Evolutionary conservation across 164 flowering plant species (phyloP).

Genomic region (Liquidambar formosana): DNA sequence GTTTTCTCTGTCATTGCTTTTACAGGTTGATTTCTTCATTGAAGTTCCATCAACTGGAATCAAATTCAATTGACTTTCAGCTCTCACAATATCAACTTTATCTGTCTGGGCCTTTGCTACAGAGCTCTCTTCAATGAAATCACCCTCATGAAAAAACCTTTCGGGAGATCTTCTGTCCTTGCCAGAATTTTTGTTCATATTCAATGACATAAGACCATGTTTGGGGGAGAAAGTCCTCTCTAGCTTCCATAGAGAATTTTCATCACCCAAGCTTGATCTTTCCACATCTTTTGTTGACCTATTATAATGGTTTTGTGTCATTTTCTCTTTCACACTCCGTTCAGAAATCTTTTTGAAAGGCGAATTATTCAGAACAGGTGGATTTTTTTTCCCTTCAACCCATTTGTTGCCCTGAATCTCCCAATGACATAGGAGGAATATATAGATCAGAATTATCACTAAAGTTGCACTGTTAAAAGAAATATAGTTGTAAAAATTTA

Average conservation of each 20-base stretch:
- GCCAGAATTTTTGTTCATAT: neutral
- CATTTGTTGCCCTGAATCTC: constrained; percentile 20
- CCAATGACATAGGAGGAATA: neutral
- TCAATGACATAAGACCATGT: neutral
- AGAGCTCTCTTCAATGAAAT: neutral
- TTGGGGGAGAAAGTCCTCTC: neutral
- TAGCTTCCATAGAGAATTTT: neutral
- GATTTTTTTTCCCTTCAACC: neutral
- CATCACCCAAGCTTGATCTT: constrained; percentile 7
- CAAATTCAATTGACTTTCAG: neutral
- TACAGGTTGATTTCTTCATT: neutral
- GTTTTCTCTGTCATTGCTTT: constrained; percentile 27
- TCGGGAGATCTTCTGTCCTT: neutral
- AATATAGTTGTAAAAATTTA: too few species aligned
- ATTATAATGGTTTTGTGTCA: neutral
- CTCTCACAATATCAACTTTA: neutral
- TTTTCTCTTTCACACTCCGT: constrained; percentile 9
- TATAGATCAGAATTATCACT: neutral
- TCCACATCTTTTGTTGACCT: neutral
- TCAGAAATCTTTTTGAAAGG: constrained; percentile 2
- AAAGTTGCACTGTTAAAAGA: too few species aligned
- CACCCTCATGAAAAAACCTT: neutral
- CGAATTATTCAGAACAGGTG: neutral
- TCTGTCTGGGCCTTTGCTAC: constrained; percentile 5
- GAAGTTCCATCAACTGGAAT: constrained; percentile 4